Percentiles rank a stretch among this genome's conserved stretches.
Evolutionary conservation across 2,329 filamentous ascomycete species (phyloP).

Genomic region (Alternaria angustiovoidea): DNA sequence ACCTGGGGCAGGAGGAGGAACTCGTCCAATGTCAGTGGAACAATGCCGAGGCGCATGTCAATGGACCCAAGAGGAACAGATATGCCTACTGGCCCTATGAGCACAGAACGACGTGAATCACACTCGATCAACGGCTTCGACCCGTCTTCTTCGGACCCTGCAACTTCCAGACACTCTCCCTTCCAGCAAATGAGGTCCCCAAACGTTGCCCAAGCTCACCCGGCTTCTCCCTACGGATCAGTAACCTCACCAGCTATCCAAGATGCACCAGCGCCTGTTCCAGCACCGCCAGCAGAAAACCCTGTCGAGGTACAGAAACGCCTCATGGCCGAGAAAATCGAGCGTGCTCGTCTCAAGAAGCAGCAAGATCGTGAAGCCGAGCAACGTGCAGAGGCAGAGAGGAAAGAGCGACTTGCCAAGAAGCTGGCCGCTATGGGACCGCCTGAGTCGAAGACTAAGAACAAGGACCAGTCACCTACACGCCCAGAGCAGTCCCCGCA

Average conservation of each 20-base stretch:
- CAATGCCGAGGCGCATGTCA: slow-evolving; percentile 74
- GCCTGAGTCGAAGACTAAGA: slow-evolving; percentile 44
- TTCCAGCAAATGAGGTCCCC: slow-evolving; percentile 43
- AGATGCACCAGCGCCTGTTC: slow-evolving; percentile 39
- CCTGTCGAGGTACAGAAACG: slow-evolving; percentile 70
- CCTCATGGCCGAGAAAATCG: slow-evolving; percentile 75
- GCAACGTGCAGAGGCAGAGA: slow-evolving; percentile 75
- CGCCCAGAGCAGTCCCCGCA: slow-evolving; percentile 49
- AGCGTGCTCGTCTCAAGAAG: slow-evolving; percentile 73
- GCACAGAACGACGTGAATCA: slow-evolving; percentile 41
- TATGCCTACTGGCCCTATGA: slow-evolving; percentile 36
- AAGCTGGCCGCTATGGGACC: slow-evolving; percentile 76
- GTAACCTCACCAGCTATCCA: slow-evolving; percentile 33
- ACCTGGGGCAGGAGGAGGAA: slow-evolving; percentile 79
- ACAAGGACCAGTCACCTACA: slow-evolving; percentile 51
- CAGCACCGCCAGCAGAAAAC: slow-evolving; percentile 63
- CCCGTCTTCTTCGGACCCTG: slow-evolving; percentile 23
- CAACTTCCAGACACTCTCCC: slow-evolving; percentile 32
- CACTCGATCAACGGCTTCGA: slow-evolving; percentile 44
- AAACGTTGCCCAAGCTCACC: slow-evolving; percentile 41
- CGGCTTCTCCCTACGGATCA: slow-evolving; percentile 48
- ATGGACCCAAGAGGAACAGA: slow-evolving; percentile 58
- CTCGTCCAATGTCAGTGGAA: slow-evolving; percentile 91
- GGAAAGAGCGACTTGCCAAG: slow-evolving; percentile 73
- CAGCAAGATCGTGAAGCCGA: slow-evolving; percentile 65